Evolutionary conservation across 345 rosid genomes (phyloP).

Genomic region (Heritiera littoralis): DNA sequence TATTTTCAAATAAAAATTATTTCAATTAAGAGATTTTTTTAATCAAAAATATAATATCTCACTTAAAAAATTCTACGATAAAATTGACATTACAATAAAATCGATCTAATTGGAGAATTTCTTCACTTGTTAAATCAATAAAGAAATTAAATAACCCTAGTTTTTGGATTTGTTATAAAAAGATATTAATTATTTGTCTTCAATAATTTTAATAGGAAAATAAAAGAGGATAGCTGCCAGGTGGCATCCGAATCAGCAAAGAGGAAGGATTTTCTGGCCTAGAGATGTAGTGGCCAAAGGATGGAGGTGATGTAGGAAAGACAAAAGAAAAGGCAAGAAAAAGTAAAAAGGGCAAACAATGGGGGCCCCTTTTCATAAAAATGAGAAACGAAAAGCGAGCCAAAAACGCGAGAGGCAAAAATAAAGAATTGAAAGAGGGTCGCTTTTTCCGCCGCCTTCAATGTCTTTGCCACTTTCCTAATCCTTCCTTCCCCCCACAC

Average conservation of each 20-base stretch:
- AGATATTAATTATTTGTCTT: too few species aligned
- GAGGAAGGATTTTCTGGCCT: slow-evolving; percentile 8
- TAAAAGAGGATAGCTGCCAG: slow-evolving; percentile 27
- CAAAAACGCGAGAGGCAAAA: neutral
- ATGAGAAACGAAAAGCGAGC: neutral
- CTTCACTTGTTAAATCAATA: too few species aligned
- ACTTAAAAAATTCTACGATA: too few species aligned
- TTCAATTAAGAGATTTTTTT: too few species aligned
- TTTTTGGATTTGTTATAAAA: too few species aligned
- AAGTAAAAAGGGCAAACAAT: neutral
- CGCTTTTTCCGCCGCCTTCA: slow-evolving; percentile 60
- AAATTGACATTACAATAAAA: too few species aligned
- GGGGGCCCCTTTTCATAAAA: neutral
- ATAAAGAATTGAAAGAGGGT: neutral
- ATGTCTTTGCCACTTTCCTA: slow-evolving; percentile 27
- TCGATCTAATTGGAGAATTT: too few species aligned
- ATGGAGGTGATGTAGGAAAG: slow-evolving; percentile 35
- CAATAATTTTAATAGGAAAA: too few species aligned
- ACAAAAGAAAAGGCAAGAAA: neutral
- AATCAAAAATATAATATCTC: too few species aligned
- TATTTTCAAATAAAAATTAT: too few species aligned
- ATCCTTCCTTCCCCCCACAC: too few species aligned
- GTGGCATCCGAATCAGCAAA: slow-evolving; percentile 48
- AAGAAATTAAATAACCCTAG: too few species aligned
- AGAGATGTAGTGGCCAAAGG: slow-evolving; percentile 40